Evolutionary conservation across 345 rosid species (phyloP).

Genomic region (Dipteronia sinensis): DNA sequence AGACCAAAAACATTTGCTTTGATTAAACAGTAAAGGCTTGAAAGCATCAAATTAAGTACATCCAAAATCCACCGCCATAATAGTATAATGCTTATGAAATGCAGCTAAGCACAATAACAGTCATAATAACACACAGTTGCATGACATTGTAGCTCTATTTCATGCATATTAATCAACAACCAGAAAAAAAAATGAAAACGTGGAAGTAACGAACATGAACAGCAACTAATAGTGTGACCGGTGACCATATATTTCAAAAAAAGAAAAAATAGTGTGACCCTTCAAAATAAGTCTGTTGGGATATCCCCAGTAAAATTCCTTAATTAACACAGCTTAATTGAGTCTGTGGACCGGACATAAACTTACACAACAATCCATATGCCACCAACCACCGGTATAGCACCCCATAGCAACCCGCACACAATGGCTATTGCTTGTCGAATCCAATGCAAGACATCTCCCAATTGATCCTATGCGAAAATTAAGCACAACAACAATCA

Average conservation of each 20-base stretch:
- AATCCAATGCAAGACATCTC: conserved; percentile 98
- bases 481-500: conserved; percentile 2
- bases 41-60: background rate
- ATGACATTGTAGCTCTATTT: background rate
- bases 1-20: background rate
- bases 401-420: conserved; percentile 86
- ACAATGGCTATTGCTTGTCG: conserved; percentile 77
- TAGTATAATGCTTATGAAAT: background rate
- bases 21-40: background rate
- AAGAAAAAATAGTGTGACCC: too few species aligned
- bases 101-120: background rate
- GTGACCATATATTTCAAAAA: background rate
- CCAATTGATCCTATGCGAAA: conserved; percentile 81
- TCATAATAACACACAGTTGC: background rate
- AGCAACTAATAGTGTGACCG: background rate
- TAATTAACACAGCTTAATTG: background rate
- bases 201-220: background rate
- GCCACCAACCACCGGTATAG: conserved; percentile 88
- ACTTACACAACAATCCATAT: conserved; percentile 87
- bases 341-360: background rate
- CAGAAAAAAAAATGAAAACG: background rate
- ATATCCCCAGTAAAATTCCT: background rate
- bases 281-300: background rate
- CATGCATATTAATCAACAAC: background rate
- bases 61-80: background rate